phyloP scores from a whole-genome alignment of 129 eudicot genomes.

The Erigeron canadensis region DNA sequence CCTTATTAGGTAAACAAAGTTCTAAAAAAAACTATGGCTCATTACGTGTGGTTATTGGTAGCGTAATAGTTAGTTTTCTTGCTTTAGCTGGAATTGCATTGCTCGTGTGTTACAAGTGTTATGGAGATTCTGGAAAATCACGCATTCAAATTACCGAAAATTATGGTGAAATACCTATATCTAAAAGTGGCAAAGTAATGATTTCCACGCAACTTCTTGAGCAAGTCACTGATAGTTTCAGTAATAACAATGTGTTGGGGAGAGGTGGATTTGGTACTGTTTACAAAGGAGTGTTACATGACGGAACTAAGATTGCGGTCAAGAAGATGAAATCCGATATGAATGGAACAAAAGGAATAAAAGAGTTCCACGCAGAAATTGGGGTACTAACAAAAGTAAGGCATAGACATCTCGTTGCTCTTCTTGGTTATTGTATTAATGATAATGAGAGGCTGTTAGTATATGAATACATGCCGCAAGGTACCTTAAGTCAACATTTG shows the following conservation, averaged over 20 bases:
- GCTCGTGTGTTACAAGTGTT: conserved; percentile 45
- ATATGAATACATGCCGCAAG: conserved; percentile 47
- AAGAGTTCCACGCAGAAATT: conserved; percentile 45
- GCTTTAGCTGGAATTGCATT: conserved; percentile 32
- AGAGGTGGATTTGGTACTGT: conserved; percentile 48
- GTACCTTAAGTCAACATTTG: conserved; percentile 39
- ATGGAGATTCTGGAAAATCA: conserved; percentile 32
- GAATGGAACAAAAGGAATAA: conserved; percentile 34
- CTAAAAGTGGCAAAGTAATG: conserved; percentile 48
- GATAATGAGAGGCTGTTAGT: conserved; percentile 49
- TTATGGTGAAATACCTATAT: conserved; percentile 42
- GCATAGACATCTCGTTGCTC: conserved; percentile 47
- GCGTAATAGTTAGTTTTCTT: conserved; percentile 42
- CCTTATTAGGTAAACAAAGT: conserved; percentile 12
- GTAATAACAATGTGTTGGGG: conserved; percentile 36
- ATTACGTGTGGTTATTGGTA: conserved; percentile 38
- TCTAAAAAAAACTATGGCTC: no score
- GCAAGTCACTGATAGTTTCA: conserved; percentile 40
- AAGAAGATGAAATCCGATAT: conserved; percentile 41
- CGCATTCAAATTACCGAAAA: conserved; percentile 47
- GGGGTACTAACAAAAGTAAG: conserved; percentile 42
- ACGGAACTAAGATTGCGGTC: conserved; percentile 45
- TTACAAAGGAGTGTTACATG: conserved; percentile 36
- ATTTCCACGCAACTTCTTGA: conserved; percentile 37
- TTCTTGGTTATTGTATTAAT: conserved; percentile 38